Evolutionary conservation across 352 stramenopile species (phyloP), one percentile per base, ranked within the genome.

Genomic region (Phytophthora megakarya): DNA sequence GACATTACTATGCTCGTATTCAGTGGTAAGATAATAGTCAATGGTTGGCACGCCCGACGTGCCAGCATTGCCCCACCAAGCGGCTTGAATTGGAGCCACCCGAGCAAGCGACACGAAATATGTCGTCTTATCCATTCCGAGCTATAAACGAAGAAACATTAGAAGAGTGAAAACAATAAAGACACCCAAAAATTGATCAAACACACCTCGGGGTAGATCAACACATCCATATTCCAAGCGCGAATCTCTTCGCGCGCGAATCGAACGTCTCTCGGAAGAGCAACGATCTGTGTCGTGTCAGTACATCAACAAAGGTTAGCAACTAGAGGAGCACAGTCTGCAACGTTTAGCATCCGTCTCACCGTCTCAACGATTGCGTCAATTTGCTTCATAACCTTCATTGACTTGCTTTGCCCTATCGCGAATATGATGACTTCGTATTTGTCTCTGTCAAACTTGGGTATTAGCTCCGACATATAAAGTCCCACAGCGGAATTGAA

Each of bases 51-150:
- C 74, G 9, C 86, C 81, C 0, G 81, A 83, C 0, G 86, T 94
- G 54, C 93, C 86, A 12, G 86, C 70, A 47, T 90, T 89, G 5
- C 80, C 84, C 77, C 81, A 92, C 84, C 84, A 94, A 49, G 67
- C 80, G 3, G 84, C 84, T 71, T 94, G 86, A 7, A 91, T 52
- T 10, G 75, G 73, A 15, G 86, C 86, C 22, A 94, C 70, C 0
- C 83, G 83, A 51, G 77, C 61, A 21, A 89, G 84, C 26, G 81
- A 83, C 19, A 94, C 37, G 43, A 93, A 92, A 47, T 82, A 94
- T 8, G 81, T 88, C n/a, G 78, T 82, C 35, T 89, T 87, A 63
- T 94, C 83, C 70, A 87, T 85, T 5, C 85, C 85, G 32, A 94
- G 72, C 85, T 94, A 51, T 26, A 10, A 13, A 64, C 4, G 37